These are phyloP conservation scores for Debaryomyces sp. DNA, from an alignment of 1,139 yeast species.

Conservation along the genomic window DNA sequence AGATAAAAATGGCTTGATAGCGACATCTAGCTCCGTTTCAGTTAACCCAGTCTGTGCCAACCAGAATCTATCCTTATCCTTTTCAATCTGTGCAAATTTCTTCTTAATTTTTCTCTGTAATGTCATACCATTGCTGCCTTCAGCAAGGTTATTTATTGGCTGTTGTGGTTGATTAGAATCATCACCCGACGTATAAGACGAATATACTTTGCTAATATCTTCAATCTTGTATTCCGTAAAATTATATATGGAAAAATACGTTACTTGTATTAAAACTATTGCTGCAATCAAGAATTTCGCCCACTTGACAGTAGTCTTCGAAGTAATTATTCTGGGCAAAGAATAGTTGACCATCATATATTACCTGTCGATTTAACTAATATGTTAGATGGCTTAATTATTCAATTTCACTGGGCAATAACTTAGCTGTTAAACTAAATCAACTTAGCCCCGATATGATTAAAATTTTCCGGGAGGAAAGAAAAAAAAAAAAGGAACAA, in stretches of 20 bases:
- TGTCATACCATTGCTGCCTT: background rate
- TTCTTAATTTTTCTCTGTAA: constrained; percentile 13
- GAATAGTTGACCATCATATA: constrained; percentile 1
- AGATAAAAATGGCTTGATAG: constrained; percentile 17
- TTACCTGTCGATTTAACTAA: background rate
- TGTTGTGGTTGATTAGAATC: constrained; percentile 11
- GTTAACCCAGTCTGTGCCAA: constrained; percentile 26
- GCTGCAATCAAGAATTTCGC: constrained; percentile 7
- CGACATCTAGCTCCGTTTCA: constrained; percentile 15
- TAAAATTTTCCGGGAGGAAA: constrained; percentile 1
- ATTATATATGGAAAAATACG: constrained; percentile 4
- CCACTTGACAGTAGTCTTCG: constrained; percentile 4
- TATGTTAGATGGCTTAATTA: background rate
- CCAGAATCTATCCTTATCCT: constrained; percentile 23
- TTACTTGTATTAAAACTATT: constrained; percentile 5
- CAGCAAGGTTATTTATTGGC: constrained; percentile 7
- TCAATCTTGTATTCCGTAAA: constrained; percentile 5
- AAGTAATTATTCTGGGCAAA: constrained; percentile 1
- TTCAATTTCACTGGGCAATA: background rate
- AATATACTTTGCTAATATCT: background rate
- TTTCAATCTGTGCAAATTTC: constrained; percentile 17
- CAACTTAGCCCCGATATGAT: constrained; percentile 1
- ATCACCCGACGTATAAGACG: constrained; percentile 5
- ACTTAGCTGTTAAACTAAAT: background rate
- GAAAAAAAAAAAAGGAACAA: constrained; percentile 1